A percentile compares a stretch with the other conserved stretches of the same genome.
Evolutionary conservation across 2,329 filamentous ascomycete species (phyloP).

Genomic region (Talaromyces sp.): DNA sequence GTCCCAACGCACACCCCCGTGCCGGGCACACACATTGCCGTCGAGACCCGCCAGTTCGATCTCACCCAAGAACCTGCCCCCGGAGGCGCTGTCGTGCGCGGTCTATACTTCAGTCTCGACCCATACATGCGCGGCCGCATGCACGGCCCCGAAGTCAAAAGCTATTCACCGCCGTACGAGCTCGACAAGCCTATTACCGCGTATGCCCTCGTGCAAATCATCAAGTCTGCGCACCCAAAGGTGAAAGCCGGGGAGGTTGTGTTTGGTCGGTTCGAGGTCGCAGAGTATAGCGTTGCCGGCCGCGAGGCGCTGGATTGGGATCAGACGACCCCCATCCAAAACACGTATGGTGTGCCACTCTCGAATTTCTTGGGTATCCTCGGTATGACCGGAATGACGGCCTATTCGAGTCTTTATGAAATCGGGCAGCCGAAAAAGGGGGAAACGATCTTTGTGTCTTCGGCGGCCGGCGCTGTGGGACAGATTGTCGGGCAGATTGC

Average conservation of each 20-base stretch:
- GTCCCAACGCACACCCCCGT: constrained; percentile 64
- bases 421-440: constrained; percentile 72
- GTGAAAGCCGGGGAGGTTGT: constrained; percentile 61
- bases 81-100: constrained; percentile 65
- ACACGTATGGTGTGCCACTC: constrained; percentile 44
- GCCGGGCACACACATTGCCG: constrained; percentile 62
- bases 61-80: constrained; percentile 49
- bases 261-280: constrained; percentile 53
- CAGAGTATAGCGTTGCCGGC: constrained; percentile 56
- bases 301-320: constrained; percentile 45
- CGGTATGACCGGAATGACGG: constrained; percentile 74
- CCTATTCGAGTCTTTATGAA: constrained; percentile 69
- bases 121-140: constrained; percentile 81
- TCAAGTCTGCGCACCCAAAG: constrained; percentile 59
- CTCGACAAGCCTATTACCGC: constrained; percentile 62
- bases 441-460: constrained; percentile 77
- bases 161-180: constrained; percentile 62
- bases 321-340: constrained; percentile 22
- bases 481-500: constrained; percentile 79
- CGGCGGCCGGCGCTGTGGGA: constrained; percentile 76
- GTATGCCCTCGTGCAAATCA: constrained; percentile 59
- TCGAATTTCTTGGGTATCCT: constrained; percentile 75
- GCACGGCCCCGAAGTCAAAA: constrained; percentile 60
- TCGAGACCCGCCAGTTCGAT: constrained; percentile 67
- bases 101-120: constrained; percentile 73